These are phyloP conservation scores for Triangularia setosa DNA, from an alignment of 2,329 filamentous ascomycete genomes.

Conservation along the genomic window DNA sequence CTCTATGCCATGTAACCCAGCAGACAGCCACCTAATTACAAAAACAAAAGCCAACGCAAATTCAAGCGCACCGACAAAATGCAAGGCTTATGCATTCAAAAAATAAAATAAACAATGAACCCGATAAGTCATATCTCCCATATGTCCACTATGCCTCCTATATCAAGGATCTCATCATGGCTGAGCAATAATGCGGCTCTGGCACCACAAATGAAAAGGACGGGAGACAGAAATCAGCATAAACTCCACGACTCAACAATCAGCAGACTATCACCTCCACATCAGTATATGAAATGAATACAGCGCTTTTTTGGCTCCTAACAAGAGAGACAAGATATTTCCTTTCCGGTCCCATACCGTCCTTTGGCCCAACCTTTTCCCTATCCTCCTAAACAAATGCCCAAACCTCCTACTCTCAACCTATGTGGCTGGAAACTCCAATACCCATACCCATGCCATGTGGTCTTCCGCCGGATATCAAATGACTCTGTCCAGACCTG, in stretches of 20 bases:
- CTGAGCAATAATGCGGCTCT: neutral
- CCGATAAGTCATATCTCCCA: neutral
- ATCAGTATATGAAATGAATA: neutral
- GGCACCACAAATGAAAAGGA: neutral
- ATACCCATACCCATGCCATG: neutral
- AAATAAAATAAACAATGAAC: neutral
- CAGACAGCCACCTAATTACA: neutral
- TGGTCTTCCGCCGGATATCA: neutral
- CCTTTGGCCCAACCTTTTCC: neutral
- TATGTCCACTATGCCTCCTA: neutral
- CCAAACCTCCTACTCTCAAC: neutral
- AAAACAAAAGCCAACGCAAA: neutral
- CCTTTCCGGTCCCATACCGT: neutral
- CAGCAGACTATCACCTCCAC: neutral
- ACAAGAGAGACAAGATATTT: neutral
- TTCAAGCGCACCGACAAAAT: neutral
- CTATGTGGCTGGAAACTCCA: neutral
- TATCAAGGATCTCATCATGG: neutral
- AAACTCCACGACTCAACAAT: neutral
- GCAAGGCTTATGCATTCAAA: neutral
- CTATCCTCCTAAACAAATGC: neutral
- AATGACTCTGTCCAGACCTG: neutral
- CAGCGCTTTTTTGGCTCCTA: neutral
- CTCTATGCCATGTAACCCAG: neutral
- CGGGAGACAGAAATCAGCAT: neutral